A percentile compares a stretch with the other conserved stretches of the same genome.
Conservation (phyloP, 352 stramenopile genomes). For the Globisporangium lucens region DNA sequence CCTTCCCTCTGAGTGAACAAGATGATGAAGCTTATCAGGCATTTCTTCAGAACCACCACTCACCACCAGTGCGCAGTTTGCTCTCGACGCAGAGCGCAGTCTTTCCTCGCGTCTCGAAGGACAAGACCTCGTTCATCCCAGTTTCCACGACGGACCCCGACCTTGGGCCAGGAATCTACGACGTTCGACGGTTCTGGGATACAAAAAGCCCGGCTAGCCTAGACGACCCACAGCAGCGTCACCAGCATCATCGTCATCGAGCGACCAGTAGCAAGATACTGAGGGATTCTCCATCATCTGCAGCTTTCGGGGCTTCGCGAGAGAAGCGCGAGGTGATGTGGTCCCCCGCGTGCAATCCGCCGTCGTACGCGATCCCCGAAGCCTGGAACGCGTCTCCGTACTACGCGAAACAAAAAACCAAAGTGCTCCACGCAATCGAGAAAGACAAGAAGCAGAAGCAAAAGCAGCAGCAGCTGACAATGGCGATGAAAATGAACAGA, state of each 20-base stretch:
- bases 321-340: slow-evolving; percentile 47
- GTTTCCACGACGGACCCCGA: background rate
- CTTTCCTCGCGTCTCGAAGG: slow-evolving; percentile 10
- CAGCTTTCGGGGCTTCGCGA: slow-evolving; percentile 39
- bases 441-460: slow-evolving; percentile 11
- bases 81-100: slow-evolving; percentile 13
- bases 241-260: background rate
- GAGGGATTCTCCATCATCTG: slow-evolving; percentile 26
- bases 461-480: slow-evolving; percentile 1
- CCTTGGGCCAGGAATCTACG: slow-evolving; percentile 33
- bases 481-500: background rate
- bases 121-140: slow-evolving; percentile 2
- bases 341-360: slow-evolving; percentile 35
- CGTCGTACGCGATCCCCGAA: slow-evolving; percentile 32
- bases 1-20: background rate
- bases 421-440: slow-evolving; percentile 30
- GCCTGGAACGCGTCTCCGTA: slow-evolving; percentile 55
- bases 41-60: background rate
- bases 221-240: background rate
- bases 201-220: background rate
- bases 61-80: slow-evolving; percentile 2
- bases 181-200: slow-evolving; percentile 53
- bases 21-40: background rate
- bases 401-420: slow-evolving; percentile 55
- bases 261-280: background rate